Evolutionary conservation across 202 grass and related monocot species (phyloP).

Genomic region (Schoenoplectus triqueter): DNA sequence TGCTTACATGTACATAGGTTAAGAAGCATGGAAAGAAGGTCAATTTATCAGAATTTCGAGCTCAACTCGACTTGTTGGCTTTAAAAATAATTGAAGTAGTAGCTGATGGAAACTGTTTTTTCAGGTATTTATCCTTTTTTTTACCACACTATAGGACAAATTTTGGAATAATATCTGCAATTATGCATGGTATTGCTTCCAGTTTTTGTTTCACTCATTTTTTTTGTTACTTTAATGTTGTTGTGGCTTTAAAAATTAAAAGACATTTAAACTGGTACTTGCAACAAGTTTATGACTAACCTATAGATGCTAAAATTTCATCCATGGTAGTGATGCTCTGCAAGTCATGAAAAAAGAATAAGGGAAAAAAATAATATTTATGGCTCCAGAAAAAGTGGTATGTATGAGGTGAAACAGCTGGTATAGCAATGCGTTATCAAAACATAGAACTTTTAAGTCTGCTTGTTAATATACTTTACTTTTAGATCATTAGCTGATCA

Average conservation of each 20-base stretch:
- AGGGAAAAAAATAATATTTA: not conserved
- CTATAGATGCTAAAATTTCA: not conserved
- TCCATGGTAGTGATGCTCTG: not conserved
- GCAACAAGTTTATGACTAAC: not conserved
- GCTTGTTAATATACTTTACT: constrained; percentile 43
- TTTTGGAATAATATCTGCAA: not conserved
- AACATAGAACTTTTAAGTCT: not conserved
- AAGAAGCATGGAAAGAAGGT: constrained; percentile 59
- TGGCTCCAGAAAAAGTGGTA: not conserved
- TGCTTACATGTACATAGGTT: constrained; percentile 35
- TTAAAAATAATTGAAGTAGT: constrained; percentile 78
- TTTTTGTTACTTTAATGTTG: not conserved
- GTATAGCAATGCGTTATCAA: not conserved
- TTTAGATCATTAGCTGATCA: constrained; percentile 76
- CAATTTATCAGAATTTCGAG: constrained; percentile 44
- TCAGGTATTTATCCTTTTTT: constrained; percentile 57
- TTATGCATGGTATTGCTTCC: not conserved
- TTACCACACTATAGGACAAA: not conserved
- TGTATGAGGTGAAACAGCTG: constrained; percentile 5
- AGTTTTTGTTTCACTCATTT: not conserved
- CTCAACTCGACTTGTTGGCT: constrained; percentile 68
- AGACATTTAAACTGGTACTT: not conserved
- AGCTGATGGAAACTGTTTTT: constrained; percentile 92
- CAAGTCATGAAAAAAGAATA: not conserved
- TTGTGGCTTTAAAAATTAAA: not conserved